Percentiles rank a stretch among this genome's conserved stretches.
phyloP scores from a whole-genome alignment of 129 eudicot genomes.

The Helianthus tuberosus region DNA sequence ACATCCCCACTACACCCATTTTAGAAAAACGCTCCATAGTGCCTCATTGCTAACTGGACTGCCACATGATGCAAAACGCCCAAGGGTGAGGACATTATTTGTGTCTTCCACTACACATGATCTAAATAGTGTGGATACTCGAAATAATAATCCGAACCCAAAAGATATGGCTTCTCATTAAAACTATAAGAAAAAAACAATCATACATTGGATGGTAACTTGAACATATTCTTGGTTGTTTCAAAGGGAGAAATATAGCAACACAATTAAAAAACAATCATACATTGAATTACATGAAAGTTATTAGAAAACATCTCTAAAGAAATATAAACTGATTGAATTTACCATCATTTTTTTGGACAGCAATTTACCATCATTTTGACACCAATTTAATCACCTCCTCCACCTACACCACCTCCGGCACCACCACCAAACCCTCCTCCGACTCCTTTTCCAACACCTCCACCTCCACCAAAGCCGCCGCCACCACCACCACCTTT shows the following conservation, averaged over 20 bases:
- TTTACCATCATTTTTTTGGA: neutral
- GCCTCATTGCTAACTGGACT: too few relatives aligned
- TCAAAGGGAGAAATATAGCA: neutral
- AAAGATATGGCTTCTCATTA: neutral
- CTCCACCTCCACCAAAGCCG: slow-evolving; percentile 35
- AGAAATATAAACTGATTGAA: neutral
- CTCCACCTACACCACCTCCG: slow-evolving; percentile 20
- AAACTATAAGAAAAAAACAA: neutral
- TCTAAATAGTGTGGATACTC: neutral
- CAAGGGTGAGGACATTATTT: too few relatives aligned
- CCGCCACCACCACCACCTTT: slow-evolving; percentile 22
- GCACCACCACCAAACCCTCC: slow-evolving; percentile 37
- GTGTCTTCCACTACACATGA: too few relatives aligned
- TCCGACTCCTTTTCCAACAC: slow-evolving; percentile 26
- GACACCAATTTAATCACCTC: slow-evolving; percentile 34
- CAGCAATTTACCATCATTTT: slow-evolving; percentile 2
- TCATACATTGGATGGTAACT: neutral
- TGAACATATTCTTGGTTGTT: neutral
- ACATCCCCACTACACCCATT: too few relatives aligned
- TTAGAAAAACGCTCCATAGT: too few relatives aligned
- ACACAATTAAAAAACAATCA: slow-evolving; percentile 18
- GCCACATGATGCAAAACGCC: too few relatives aligned
- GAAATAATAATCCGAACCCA: neutral
- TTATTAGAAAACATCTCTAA: slow-evolving; percentile 17
- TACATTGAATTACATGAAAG: slow-evolving; percentile 21